phyloP scores from a whole-genome alignment of 257 asterid species.

The Solanum rostratum region DNA sequence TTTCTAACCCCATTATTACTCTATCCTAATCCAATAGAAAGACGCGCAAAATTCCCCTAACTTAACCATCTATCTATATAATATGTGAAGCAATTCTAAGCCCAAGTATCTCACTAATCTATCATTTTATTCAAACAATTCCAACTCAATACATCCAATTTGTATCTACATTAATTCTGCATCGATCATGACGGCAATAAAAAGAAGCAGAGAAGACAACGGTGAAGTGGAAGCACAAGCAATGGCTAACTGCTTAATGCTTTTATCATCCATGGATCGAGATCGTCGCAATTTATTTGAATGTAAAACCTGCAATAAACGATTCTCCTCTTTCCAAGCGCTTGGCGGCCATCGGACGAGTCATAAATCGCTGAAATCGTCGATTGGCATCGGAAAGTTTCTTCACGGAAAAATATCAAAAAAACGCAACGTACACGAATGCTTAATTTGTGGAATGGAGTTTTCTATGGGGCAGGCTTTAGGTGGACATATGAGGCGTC shows the following conservation, averaged over 20 bases:
- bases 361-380: slow-evolving; percentile 12
- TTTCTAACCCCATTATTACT: background rate
- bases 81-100: background rate
- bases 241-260: slow-evolving; percentile 20
- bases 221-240: slow-evolving; percentile 1
- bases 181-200: background rate
- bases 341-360: slow-evolving; percentile 24
- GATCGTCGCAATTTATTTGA: background rate
- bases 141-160: background rate
- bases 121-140: background rate
- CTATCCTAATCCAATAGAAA: background rate
- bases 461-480: slow-evolving; percentile 26
- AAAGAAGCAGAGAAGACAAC: background rate
- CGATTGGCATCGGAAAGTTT: background rate
- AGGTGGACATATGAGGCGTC: slow-evolving; percentile 39
- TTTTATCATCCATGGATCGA: background rate
- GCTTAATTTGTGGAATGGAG: slow-evolving; percentile 23
- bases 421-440: slow-evolving; percentile 11
- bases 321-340: background rate
- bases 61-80: background rate
- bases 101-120: background rate
- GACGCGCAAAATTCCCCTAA: background rate
- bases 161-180: background rate
- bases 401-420: background rate
- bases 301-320: slow-evolving; percentile 21